A percentile compares a stretch with the other conserved stretches of the same genome.
These are phyloP conservation scores for Phytopythium delawarense DNA, from an alignment of 352 stramenopile genomes.

Conservation along the genomic window DNA sequence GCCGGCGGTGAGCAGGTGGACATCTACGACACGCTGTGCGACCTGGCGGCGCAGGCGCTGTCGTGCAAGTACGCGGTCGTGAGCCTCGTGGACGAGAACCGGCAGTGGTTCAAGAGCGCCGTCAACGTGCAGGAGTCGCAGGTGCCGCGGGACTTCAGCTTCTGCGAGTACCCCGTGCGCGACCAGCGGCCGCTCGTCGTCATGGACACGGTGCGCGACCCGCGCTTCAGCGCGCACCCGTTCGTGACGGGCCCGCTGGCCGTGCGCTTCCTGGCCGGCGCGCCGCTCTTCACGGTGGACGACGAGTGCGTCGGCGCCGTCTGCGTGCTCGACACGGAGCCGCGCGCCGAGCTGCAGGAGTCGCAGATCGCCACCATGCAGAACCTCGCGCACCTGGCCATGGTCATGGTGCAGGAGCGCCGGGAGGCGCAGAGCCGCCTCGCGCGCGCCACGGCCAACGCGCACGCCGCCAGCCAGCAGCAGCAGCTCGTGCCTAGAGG, in stretches of 20 bases:
- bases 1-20: conserved; percentile 50
- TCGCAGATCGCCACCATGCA: conserved; percentile 83
- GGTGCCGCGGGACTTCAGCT: conserved; percentile 81
- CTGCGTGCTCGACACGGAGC: conserved; percentile 75
- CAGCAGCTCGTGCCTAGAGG: conserved; percentile 44
- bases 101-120: conserved; percentile 94
- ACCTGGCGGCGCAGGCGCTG: conserved; percentile 70
- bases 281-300: conserved; percentile 87
- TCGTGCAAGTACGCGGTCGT: conserved; percentile 78
- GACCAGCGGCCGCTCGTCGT: conserved; percentile 80
- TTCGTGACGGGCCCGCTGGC: conserved; percentile 88
- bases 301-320: conserved; percentile 75
- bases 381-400: conserved; percentile 76
- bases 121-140: conserved; percentile 74
- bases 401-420: conserved; percentile 85
- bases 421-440: conserved; percentile 64
- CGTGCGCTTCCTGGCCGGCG: conserved; percentile 93
- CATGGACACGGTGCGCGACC: conserved; percentile 84
- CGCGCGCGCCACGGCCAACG: conserved; percentile 18
- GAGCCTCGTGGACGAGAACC: conserved; percentile 90
- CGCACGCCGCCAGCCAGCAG: conserved; percentile 8
- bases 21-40: conserved; percentile 83
- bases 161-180: conserved; percentile 77
- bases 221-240: conserved; percentile 85
- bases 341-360: conserved; percentile 55